Conservation (phyloP, 106 monocot genomes). For the Alisma plantagoaquatica region DNA sequence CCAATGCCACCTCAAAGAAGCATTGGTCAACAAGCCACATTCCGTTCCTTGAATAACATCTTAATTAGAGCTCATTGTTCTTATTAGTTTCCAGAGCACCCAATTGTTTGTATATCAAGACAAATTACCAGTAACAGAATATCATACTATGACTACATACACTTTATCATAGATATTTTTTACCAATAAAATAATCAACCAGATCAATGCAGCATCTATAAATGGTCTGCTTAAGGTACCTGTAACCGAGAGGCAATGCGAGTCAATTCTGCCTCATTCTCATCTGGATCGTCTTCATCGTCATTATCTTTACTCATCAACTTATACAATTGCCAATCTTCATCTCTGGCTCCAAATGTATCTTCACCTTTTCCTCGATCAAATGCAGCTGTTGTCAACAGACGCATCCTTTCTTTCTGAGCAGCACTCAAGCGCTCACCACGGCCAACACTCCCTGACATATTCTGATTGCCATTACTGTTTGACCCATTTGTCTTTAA, state of each 20-base stretch:
- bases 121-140: too few relatives aligned
- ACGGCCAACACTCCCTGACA: conserved; percentile 59
- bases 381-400: conserved; percentile 85
- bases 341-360: conserved; percentile 89
- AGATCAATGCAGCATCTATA: too few relatives aligned
- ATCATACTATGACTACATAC: too few relatives aligned
- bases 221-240: too few relatives aligned
- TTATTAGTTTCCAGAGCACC: too few relatives aligned
- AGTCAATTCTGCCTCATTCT: conserved; percentile 65
- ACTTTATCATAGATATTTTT: too few relatives aligned
- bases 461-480: conserved; percentile 58
- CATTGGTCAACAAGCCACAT: too few relatives aligned
- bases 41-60: too few relatives aligned
- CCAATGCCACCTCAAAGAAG: too few relatives aligned
- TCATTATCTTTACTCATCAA: conserved; percentile 92
- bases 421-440: conserved; percentile 87
- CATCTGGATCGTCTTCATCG: conserved; percentile 52
- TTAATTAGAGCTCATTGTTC: too few relatives aligned
- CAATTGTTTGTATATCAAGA: too few relatives aligned
- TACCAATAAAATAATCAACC: too few relatives aligned
- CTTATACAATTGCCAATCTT: conserved; percentile 97
- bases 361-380: conserved; percentile 98
- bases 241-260: conserved; percentile 63
- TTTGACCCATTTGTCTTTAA: conserved; percentile 53
- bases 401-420: conserved; percentile 96